These are phyloP conservation scores for Boletus subcaerulescens DNA, from an alignment of 768 basidiomycete genomes.

Conservation along the genomic window DNA sequence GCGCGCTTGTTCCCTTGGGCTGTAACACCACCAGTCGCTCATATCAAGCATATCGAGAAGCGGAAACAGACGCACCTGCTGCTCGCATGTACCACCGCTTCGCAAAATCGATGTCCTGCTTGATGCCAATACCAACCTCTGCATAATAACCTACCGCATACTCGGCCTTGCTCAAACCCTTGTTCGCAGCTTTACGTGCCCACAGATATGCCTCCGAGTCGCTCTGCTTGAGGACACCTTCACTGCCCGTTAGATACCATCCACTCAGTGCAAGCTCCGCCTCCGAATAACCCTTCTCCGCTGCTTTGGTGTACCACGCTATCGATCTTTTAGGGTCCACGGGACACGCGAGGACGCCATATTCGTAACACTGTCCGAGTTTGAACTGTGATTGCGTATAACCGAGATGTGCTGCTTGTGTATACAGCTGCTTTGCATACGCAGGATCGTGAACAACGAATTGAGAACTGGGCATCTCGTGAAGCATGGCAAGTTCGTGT, in stretches of 20 bases:
- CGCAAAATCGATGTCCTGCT: slow-evolving; percentile 92
- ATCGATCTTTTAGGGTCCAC: slow-evolving; percentile 93
- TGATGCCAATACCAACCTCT: slow-evolving; percentile 96
- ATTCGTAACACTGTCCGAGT: slow-evolving; percentile 94
- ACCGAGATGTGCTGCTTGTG: slow-evolving; percentile 88
- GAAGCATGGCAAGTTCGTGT: slow-evolving; percentile 87
- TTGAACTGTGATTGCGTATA: slow-evolving; percentile 95
- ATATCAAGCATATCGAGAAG: not conserved
- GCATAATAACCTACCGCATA: slow-evolving; percentile 99
- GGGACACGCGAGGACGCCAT: slow-evolving; percentile 82
- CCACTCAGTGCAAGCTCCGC: slow-evolving; percentile 95
- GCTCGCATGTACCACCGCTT: slow-evolving; percentile 99
- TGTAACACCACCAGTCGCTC: slow-evolving; percentile 29
- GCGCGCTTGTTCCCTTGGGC: slow-evolving; percentile 98
- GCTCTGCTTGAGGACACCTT: slow-evolving; percentile 94
- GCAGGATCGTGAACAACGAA: slow-evolving; percentile 76
- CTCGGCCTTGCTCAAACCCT: slow-evolving; percentile 94
- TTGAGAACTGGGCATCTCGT: slow-evolving; percentile 66
- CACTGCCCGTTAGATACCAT: slow-evolving; percentile 96
- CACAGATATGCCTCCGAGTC: slow-evolving; percentile 99
- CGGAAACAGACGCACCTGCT: slow-evolving; percentile 63
- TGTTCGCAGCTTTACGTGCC: slow-evolving; percentile 95
- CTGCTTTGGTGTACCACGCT: slow-evolving; percentile 98
- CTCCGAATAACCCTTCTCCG: slow-evolving; percentile 93
- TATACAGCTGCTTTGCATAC: slow-evolving; percentile 82